Evolutionary conservation across 108 stramenopile species (phyloP).

Genomic region (Seminavis robusta): DNA sequence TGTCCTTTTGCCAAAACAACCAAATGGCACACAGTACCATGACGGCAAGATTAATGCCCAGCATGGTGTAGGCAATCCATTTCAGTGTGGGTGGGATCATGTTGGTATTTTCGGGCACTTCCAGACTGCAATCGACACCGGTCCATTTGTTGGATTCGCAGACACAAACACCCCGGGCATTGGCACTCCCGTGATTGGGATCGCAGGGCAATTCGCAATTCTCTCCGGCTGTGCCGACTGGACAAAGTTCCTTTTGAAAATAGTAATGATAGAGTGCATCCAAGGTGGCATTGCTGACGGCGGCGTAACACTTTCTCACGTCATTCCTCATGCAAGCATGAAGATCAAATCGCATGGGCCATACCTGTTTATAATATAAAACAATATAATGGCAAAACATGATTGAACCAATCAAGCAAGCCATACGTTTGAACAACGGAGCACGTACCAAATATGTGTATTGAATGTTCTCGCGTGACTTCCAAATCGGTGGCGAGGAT

Average conservation of each 20-base stretch:
- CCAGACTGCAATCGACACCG: conserved; percentile 5
- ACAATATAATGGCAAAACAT: no score
- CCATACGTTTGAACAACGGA: no score
- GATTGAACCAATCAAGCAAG: no score
- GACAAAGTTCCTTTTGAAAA: conserved; percentile 11
- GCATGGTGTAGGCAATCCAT: conserved; percentile 5
- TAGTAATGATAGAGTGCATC: conserved; percentile 9
- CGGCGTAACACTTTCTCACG: conserved; percentile 12
- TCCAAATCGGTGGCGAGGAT: background rate
- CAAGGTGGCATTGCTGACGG: background rate
- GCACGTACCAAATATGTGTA: background rate
- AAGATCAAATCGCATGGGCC: background rate
- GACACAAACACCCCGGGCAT: conserved; percentile 7
- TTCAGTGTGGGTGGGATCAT: background rate
- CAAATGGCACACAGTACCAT: conserved; percentile 1
- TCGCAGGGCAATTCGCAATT: conserved; percentile 14
- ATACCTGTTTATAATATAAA: no score
- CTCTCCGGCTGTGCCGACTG: no score
- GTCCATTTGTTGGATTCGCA: conserved; percentile 12
- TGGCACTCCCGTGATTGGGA: conserved; percentile 4
- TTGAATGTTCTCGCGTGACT: conserved; percentile 2
- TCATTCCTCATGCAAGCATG: background rate
- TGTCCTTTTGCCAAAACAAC: conserved; percentile 3
- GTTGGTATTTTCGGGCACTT: conserved; percentile 1
- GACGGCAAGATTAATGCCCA: background rate